Evolutionary conservation across 1,139 yeast species (phyloP), one percentile per base, ranked within the genome.

Genomic region (Yarrowia galli): DNA sequence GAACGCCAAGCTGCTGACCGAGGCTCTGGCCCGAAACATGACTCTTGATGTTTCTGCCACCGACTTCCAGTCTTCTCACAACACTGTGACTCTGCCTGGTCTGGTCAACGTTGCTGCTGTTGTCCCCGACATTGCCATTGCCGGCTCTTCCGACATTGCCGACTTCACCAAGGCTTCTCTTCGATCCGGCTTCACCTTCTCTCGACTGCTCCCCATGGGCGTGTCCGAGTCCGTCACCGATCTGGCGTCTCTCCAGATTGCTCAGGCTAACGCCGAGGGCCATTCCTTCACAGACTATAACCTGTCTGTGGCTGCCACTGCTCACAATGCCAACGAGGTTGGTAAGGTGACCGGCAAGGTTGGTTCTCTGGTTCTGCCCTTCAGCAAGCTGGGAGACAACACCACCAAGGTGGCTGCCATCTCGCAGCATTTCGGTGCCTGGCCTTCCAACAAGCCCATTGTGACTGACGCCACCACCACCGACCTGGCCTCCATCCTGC

Each of bases 1-100:
- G 82, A 89, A 95, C 83, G 99, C 99, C 72, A 96, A 96, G 82
- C 84, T 96, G 74, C 85, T 96, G 80, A 89, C 95, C 73, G 98
- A 95, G 81, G 99, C 99, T 20, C 81, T 96, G 74, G 85, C 97
- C 25, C 85, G 97, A 82, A 78, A 81, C 69, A 83, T 88, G 72
- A 73, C 85, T 20, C 82, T 92, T 74, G 91, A 89, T 40, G 92
- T 91, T 67, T 78, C 90, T 67, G 86, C 87, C 75, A 83, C 88
- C 76, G 99, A 95, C 82, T 89, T 97, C 53, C 98, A 95, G 82
- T 87, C 97, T 56, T 90, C 97, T 64, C 97, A 92, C 80, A 85
- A 87, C 74, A 91, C 96, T 69, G 85, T 91, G 67, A 85, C 87
- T 68, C 80, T 93, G 71, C 98, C 98, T 54, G 98, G 98, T 72